phyloP scores from a whole-genome alignment of 78 protist genomes.

The Dictyostelium intermedium region DNA sequence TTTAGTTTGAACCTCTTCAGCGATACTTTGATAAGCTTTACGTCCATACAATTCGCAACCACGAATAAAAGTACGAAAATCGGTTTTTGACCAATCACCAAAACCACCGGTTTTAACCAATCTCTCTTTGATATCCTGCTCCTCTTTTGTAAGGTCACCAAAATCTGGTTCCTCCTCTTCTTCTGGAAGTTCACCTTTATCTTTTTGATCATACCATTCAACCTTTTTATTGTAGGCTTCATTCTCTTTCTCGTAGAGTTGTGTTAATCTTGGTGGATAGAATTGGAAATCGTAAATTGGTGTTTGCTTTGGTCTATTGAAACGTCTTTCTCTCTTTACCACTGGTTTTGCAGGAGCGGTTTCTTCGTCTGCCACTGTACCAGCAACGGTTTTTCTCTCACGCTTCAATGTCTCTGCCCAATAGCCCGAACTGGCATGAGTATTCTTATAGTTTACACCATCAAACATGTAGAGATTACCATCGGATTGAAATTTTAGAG shows the following conservation, averaged over 20 bases:
- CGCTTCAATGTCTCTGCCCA: conserved; percentile 83
- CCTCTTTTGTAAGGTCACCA: conserved; percentile 66
- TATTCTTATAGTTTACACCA: conserved; percentile 87
- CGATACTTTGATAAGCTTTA: conserved; percentile 28
- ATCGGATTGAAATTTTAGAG: conserved; percentile 66
- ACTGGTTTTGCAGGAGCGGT: background rate
- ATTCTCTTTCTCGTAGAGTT: conserved; percentile 74
- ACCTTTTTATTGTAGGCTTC: conserved; percentile 19
- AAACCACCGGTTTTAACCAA: conserved; percentile 78
- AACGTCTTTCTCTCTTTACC: background rate
- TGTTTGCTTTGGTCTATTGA: conserved; percentile 65
- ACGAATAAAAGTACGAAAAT: conserved; percentile 72
- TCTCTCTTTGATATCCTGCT: conserved; percentile 37
- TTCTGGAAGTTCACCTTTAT: background rate
- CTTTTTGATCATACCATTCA: conserved; percentile 50
- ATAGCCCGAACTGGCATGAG: background rate
- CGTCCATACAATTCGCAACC: conserved; percentile 88
- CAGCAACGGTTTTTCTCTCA: conserved; percentile 53
- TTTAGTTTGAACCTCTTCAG: conserved; percentile 75
- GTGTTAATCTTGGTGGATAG: conserved; percentile 69
- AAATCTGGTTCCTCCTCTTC: conserved; percentile 48
- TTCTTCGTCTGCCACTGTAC: conserved; percentile 37
- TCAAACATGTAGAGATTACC: conserved; percentile 91
- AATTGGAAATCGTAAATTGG: conserved; percentile 79
- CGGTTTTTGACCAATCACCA: conserved; percentile 76